A percentile compares a stretch with the other conserved stretches of the same genome.
Conservation (phyloP, 1,139 yeast species). For the Nakaseomyces uthaithaninus region DNA sequence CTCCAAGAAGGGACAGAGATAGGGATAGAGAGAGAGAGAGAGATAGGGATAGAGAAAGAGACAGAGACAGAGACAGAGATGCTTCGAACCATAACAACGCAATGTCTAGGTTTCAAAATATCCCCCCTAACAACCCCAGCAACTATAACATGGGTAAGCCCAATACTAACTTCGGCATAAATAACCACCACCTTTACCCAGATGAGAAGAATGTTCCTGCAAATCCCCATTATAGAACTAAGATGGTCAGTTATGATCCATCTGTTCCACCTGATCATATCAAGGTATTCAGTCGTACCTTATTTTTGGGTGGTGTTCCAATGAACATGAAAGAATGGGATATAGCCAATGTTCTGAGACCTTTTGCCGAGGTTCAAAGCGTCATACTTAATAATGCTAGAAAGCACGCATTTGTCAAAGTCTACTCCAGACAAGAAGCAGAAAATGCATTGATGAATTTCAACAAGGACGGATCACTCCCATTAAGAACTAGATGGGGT, state of each 20-base stretch:
- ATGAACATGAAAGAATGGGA: conserved; percentile 69
- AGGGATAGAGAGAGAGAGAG: conserved; percentile 26
- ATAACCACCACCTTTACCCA: conserved; percentile 31
- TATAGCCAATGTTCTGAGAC: conserved; percentile 59
- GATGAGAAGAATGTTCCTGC: conserved; percentile 63
- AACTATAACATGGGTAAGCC: conserved; percentile 12
- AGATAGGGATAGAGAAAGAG: conserved; percentile 27
- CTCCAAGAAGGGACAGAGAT: conserved; percentile 24
- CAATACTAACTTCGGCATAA: conserved; percentile 21
- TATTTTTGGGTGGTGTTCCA: conserved; percentile 92
- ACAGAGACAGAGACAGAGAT: conserved; percentile 30
- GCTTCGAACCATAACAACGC: conserved; percentile 3
- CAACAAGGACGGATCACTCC: conserved; percentile 46
- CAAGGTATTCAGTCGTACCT: conserved; percentile 79
- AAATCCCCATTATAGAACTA: conserved; percentile 65
- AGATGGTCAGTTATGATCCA: conserved; percentile 60
- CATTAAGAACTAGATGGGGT: conserved; percentile 90
- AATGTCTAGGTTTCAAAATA: conserved; percentile 4
- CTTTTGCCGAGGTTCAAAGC: conserved; percentile 93
- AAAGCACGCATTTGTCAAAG: conserved; percentile 93
- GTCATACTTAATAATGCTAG: conserved; percentile 80
- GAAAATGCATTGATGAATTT: conserved; percentile 62
- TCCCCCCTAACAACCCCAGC: conserved; percentile 6
- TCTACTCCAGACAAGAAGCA: conserved; percentile 92
- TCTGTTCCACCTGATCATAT: conserved; percentile 71